phyloP scores from a whole-genome alignment of 2,329 filamentous ascomycete species.

The Phaeophleospora eucalypticola region DNA sequence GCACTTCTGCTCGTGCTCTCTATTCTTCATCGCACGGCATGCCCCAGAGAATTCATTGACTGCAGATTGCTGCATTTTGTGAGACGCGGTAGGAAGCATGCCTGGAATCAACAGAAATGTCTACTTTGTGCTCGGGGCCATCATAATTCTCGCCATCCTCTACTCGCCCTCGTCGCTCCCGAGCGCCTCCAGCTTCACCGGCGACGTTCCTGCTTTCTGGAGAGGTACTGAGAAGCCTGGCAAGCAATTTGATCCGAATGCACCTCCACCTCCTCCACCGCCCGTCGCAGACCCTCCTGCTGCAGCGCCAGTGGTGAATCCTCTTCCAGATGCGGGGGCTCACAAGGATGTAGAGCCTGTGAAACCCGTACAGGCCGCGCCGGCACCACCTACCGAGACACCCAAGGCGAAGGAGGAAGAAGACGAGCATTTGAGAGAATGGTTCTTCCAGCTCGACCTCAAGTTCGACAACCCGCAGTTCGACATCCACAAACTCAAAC shows the following conservation, averaged over 20 bases:
- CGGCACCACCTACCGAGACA: neutral
- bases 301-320: neutral
- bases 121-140: constrained; percentile 1
- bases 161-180: constrained; percentile 1
- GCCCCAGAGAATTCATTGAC: neutral
- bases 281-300: neutral
- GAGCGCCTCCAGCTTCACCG: neutral
- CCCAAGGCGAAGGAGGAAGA: neutral
- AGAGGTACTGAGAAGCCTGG: neutral
- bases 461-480: constrained; percentile 1
- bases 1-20: neutral
- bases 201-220: neutral
- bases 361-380: neutral
- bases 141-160: neutral
- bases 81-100: neutral
- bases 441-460: constrained; percentile 1
- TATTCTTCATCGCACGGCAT: neutral
- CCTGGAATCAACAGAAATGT: neutral
- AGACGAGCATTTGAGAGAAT: neutral
- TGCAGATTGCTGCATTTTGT: neutral
- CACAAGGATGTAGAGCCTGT: neutral
- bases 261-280: neutral
- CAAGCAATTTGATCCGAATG: neutral
- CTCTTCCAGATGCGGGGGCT: neutral
- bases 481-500: constrained; percentile 1